Conservation (phyloP, 129 eudicot genomes). For the Rutidosis leptorrhynchoides region DNA sequence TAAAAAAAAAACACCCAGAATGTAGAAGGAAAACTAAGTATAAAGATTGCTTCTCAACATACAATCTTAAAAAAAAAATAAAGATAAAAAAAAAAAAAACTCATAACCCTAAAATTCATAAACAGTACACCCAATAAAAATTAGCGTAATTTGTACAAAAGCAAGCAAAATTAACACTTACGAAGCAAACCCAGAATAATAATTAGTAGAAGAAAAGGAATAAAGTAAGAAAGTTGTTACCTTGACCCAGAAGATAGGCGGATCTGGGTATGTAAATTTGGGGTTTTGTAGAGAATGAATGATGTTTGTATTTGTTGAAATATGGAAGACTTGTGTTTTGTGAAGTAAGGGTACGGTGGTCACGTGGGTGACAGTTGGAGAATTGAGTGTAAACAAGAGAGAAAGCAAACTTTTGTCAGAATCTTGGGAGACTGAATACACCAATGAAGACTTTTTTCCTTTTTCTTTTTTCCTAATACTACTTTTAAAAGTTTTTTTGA, state of each 20-base stretch:
- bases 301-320: constrained; percentile 17
- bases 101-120: constrained; percentile 10
- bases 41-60: background rate
- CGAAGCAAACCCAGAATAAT: constrained; percentile 12
- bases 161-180: background rate
- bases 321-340: background rate
- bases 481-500: background rate
- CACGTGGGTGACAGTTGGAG: constrained; percentile 31
- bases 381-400: too few species aligned
- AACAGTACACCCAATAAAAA: background rate
- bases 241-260: constrained; percentile 29
- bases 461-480: constrained; percentile 3
- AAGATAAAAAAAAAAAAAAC: constrained; percentile 10
- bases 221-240: constrained; percentile 13
- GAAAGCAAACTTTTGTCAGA: constrained; percentile 37
- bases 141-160: background rate
- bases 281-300: background rate
- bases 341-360: constrained; percentile 9
- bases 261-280: constrained; percentile 33
- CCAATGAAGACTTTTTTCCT: constrained; percentile 12
- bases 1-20: background rate
- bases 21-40: background rate
- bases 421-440: constrained; percentile 32
- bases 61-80: background rate
- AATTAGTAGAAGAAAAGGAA: background rate